phyloP scores from a whole-genome alignment of 2,329 filamentous ascomycete genomes.

The Tolypocladium nubicola region DNA sequence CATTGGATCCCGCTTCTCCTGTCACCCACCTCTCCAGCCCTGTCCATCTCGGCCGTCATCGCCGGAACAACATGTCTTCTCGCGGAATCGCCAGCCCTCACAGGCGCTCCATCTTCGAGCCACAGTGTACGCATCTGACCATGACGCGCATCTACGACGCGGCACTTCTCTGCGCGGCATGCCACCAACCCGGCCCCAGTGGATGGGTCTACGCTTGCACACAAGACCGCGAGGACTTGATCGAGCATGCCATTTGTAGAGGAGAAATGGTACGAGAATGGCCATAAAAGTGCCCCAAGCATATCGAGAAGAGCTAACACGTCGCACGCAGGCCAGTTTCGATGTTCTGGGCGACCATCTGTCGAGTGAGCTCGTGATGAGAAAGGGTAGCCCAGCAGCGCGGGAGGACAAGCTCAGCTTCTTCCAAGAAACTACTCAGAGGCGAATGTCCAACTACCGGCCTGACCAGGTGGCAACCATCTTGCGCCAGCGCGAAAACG shows the following conservation, averaged over 20 bases:
- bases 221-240: slow-evolving; percentile 45
- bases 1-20: not conserved
- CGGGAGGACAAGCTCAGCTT: slow-evolving; percentile 33
- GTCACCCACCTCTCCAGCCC: not conserved
- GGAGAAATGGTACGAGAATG: slow-evolving; percentile 8
- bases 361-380: slow-evolving; percentile 19
- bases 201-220: slow-evolving; percentile 69
- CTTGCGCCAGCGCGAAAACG: slow-evolving; percentile 39
- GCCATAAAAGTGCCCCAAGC: not conserved
- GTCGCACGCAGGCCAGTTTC: slow-evolving; percentile 17
- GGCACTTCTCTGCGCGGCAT: slow-evolving; percentile 44
- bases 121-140: slow-evolving; percentile 54
- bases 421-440: slow-evolving; percentile 30
- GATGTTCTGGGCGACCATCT: slow-evolving; percentile 23
- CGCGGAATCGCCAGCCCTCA: slow-evolving; percentile 2
- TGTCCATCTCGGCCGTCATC: not conserved
- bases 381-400: slow-evolving; percentile 27
- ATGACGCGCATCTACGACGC: slow-evolving; percentile 55
- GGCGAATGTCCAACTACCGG: slow-evolving; percentile 32
- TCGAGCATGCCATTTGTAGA: slow-evolving; percentile 17
- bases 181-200: slow-evolving; percentile 41
- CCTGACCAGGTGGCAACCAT: slow-evolving; percentile 35
- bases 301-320: not conserved
- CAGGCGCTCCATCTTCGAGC: slow-evolving; percentile 12
- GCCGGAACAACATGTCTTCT: slow-evolving; percentile 2